Base-by-base conservation (phyloP, 805 yeast species). In the Saccharomycopsis sp. region DNA sequence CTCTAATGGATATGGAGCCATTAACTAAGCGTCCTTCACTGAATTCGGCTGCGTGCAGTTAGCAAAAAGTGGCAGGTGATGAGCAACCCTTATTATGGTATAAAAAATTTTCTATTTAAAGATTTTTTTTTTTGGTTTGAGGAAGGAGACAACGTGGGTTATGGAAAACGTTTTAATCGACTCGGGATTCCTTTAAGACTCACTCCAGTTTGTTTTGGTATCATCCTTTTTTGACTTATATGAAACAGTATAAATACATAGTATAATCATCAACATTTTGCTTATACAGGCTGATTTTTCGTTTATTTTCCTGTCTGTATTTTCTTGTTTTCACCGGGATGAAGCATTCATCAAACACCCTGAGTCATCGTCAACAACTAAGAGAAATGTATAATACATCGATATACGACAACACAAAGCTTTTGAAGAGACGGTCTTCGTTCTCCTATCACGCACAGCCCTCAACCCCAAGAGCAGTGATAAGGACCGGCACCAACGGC, bases 1-100 rank as follows among this genome's bases (percentile, higher is more conserved):
- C 19, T 15, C 23, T 23, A 54, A 56, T 19, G 62, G 62, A 9
- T 69, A 68, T 55, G 72, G 72, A 2, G 60, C 69, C 15, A 59
- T 66, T 29, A 44, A 44, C 22, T 44, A 44, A 17, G 12, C 3
- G 7, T 35, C 41, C 41, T 35, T 35, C 41, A 17, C 19, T 44
- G 49, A 44, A 7, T 17, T 44, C 20, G 12, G 8, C 20, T 12
- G 49, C 7, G 49, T 44, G 49, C 22, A 12, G 8, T 17, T 44
- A 19, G 49, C 49, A 44, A 44, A 44, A 12, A 29, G 38, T 29
- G 38, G 38, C 38, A 29, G 38, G 38, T 29, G 38, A 29, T 29
- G 38, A 29, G 38, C 38, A 29, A 29, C 9, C 38, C 9, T 29
- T 29, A 12, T 12, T 29, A 7, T 29, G 38, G 9, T 29, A n/a